Evolutionary conservation across 2,329 filamentous ascomycete genomes (phyloP), one percentile per base, ranked within the genome.

Genomic region (Incumbomyces lentus): DNA sequence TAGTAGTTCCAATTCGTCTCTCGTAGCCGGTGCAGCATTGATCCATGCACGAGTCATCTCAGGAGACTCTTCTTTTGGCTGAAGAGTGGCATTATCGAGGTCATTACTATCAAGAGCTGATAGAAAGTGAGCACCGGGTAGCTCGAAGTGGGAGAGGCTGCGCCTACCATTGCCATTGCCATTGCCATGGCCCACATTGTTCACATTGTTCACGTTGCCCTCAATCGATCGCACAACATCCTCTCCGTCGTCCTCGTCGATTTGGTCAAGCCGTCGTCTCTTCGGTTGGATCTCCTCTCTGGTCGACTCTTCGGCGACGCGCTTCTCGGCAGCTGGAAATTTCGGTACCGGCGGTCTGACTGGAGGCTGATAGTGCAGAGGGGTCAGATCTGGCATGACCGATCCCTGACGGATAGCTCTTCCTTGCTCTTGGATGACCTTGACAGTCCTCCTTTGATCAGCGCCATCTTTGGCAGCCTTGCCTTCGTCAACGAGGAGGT

Each of bases 401-500:
- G 55, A 58, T 8, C 51, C 55, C 44, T 51, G 48, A 14, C 54
- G 51, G 18, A 57, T 39, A 2, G 43, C 42, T 19, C 49, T 46
- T 14, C 54, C 54, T 48, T 53, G 52, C 39, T 57, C 55, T 31
- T 52, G 45, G 30, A 58, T 51, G 22, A 57, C 52, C 37, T 55
- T 57, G 42, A 58, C 49, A 8, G 45, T 51, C 13, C 46, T 52
- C n/a, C 48, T 47, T 44, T 58, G 56, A 26, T 58, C 56, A 14
- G 38, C 36, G 30, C 50, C 52, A 49, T 57, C 55, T 46, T 35
- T 51, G 40, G 41, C 48, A 10, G 56, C 55, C 42, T 50, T 53
- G 19, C 56, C 56, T 41, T 57, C 55, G 43, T 58, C 52, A 2
- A 58, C 45, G 10, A 58, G 52, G 8, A 55, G 48, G 46, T 58